A percentile compares a stretch with the other conserved stretches of the same genome.
phyloP scores from a whole-genome alignment of 2,329 filamentous ascomycete genomes.

The Colletotrichum abscissum region DNA sequence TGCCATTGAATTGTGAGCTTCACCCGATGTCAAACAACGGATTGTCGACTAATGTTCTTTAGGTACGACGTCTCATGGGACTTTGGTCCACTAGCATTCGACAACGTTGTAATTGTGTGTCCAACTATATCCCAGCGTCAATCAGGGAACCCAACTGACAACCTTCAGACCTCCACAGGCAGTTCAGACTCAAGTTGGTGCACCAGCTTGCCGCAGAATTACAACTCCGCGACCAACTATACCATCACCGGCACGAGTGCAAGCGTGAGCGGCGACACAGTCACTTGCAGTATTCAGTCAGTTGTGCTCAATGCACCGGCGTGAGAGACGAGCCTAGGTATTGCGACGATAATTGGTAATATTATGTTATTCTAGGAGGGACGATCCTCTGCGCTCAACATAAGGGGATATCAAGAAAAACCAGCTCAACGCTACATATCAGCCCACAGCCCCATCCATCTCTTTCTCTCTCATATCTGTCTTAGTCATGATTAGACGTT shows the following conservation, averaged over 20 bases:
- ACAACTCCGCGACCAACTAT: neutral
- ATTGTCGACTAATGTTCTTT: neutral
- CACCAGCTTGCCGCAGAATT: neutral
- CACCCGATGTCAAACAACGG: neutral
- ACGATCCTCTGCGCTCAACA: neutral
- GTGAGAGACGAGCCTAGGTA: neutral
- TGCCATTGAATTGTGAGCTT: neutral
- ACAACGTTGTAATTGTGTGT: neutral
- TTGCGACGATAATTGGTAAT: neutral
- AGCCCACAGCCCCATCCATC: neutral
- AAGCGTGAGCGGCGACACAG: neutral
- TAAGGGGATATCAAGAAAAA: constrained; percentile 20
- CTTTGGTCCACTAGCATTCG: neutral
- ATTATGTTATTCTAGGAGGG: neutral
- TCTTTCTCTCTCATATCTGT: neutral
- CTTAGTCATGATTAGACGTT: neutral
- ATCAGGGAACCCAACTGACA: neutral
- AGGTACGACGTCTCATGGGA: neutral
- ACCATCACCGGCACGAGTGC: neutral
- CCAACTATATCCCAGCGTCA: neutral
- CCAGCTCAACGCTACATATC: neutral
- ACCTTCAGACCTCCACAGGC: neutral
- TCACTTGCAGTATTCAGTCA: neutral
- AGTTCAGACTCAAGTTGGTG: neutral
- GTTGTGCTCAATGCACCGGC: neutral